Percentiles rank a stretch among this genome's conserved stretches.
These are phyloP conservation scores for Pseudofabraea citricarpa DNA, from an alignment of 2,329 filamentous ascomycete genomes.

Conservation along the genomic window DNA sequence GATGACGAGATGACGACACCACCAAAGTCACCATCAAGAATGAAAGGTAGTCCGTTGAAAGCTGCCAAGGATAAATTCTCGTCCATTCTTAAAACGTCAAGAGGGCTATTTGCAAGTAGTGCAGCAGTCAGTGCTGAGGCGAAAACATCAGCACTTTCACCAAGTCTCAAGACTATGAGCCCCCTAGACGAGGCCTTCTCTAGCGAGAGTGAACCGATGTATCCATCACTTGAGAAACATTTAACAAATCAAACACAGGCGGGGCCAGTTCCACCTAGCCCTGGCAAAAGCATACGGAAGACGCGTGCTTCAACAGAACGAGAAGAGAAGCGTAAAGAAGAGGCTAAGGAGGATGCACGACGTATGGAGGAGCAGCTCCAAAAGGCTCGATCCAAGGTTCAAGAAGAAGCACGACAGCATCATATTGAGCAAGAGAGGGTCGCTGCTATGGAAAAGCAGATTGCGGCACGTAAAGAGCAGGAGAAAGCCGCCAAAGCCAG, in stretches of 20 bases:
- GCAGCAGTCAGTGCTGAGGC: conserved; percentile 58
- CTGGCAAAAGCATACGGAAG: conserved; percentile 32
- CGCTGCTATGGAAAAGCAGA: conserved; percentile 47
- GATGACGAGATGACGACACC: conserved; percentile 17
- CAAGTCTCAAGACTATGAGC: conserved; percentile 38
- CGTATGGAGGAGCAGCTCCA: conserved; percentile 58
- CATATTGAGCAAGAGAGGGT: conserved; percentile 53
- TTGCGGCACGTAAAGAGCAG: conserved; percentile 48
- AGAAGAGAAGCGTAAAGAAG: conserved; percentile 59
- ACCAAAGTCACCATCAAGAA: conserved; percentile 50
- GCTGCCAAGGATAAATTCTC: conserved; percentile 91
- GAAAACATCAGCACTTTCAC: conserved; percentile 52
- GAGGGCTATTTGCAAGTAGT: conserved; percentile 77
- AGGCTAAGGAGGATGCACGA: conserved; percentile 57
- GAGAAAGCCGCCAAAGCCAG: conserved; percentile 34
- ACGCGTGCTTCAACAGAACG: conserved; percentile 54
- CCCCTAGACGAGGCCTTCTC: conserved; percentile 40
- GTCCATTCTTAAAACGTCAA: conserved; percentile 84
- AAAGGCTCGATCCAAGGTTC: conserved; percentile 64
- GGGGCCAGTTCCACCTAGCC: conserved; percentile 15
- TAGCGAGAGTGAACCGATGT: conserved; percentile 25
- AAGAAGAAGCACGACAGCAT: conserved; percentile 59
- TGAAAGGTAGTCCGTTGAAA: conserved; percentile 74
- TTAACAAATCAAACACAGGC: conserved; percentile 15
- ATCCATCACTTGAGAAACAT: conserved; percentile 39